Base-by-base conservation (phyloP, 2,329 filamentous ascomycete species). In the Ceratocystis colombiana region DNA sequence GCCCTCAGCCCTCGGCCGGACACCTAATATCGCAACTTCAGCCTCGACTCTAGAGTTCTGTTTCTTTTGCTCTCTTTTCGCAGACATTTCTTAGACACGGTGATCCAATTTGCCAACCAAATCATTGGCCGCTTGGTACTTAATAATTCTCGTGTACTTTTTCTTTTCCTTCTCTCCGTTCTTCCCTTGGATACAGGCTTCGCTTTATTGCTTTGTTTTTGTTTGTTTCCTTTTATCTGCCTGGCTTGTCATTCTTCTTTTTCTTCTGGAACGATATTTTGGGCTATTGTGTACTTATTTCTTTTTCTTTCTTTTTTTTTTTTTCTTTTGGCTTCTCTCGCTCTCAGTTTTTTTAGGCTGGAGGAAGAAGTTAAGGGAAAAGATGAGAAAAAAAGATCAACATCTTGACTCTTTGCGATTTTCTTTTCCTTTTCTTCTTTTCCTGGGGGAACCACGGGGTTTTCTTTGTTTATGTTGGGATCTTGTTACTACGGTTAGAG, bases 401-500 rank as follows among this genome's bases (percentile, higher is more conserved):
- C 25, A 45, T n/a, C 10, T 50, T 50, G 17, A 8, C 4, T 50
- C 46, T 22, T 55, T 25, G 20, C 10, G 20, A 30, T 22, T 33
- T 25, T 50, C 41, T 17, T 53, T 62, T 46, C 25, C 22, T 63
- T 59, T 17, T 17, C 8, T 53, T 61, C 62, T 46, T 28, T 45
- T 65, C 53, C 33, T 33, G 33, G 53, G n/a, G 33, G 28, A 17
- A 6, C 30, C 8, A 37, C 5, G 50, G 20, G 33, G 20, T 37
- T 45, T 57, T 41, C 37, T 12, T 25, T 22, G 53, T 22, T 15
- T 30, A 22, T 57, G 53, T 15, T 57, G 44, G 37, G 33, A 53
- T 50, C 44, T 61, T 67, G 30, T 57, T 57, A 57, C 53, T 57
- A 57, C 53, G 53, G 53, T 57, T 57, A 57, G 53, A 57, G 53